phyloP scores from a whole-genome alignment of 2,329 filamentous ascomycete genomes.

The Byssochlamys sp. region DNA sequence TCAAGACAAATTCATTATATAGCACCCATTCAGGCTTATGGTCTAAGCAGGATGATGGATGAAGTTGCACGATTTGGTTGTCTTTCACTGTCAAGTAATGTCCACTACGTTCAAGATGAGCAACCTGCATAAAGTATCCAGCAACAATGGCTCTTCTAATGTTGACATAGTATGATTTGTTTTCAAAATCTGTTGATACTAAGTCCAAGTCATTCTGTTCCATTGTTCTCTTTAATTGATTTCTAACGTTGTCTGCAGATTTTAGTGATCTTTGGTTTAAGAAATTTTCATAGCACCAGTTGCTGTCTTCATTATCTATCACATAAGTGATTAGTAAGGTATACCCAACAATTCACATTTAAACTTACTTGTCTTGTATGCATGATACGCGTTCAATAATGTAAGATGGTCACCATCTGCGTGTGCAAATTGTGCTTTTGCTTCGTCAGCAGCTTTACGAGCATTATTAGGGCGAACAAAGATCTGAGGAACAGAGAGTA shows the following conservation, averaged over 20 bases:
- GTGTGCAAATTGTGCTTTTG: slow-evolving; percentile 90
- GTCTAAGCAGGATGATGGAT: slow-evolving; percentile 81
- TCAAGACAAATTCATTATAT: slow-evolving; percentile 97
- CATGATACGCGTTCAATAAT: slow-evolving; percentile 93
- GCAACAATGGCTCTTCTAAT: slow-evolving; percentile 84
- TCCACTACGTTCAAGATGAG: slow-evolving; percentile 77
- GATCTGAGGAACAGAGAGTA: slow-evolving; percentile 88
- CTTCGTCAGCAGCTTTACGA: slow-evolving; percentile 87
- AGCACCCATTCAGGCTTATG: slow-evolving; percentile 92
- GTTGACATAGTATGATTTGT: slow-evolving; percentile 97
- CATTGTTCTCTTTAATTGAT: slow-evolving; percentile 92
- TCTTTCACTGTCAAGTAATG: slow-evolving; percentile 90
- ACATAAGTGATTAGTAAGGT: too few species aligned
- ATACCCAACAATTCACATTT: too few species aligned
- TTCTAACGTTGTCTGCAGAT: slow-evolving; percentile 86
- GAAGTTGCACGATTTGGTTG: slow-evolving; percentile 82
- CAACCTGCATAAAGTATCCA: slow-evolving; percentile 99
- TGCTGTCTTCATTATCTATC: too few species aligned
- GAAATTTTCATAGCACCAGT: slow-evolving; percentile 98
- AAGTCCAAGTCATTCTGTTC: slow-evolving; percentile 79
- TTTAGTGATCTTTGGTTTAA: slow-evolving; percentile 78
- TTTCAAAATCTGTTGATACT: slow-evolving; percentile 76
- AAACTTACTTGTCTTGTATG: slow-evolving; percentile 75
- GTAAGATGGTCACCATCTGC: slow-evolving; percentile 91
- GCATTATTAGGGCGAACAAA: slow-evolving; percentile 79